A percentile compares a stretch with the other conserved stretches of the same genome.
Evolutionary conservation across 805 yeast species (phyloP).

Genomic region (Ogataea salicorniae): DNA sequence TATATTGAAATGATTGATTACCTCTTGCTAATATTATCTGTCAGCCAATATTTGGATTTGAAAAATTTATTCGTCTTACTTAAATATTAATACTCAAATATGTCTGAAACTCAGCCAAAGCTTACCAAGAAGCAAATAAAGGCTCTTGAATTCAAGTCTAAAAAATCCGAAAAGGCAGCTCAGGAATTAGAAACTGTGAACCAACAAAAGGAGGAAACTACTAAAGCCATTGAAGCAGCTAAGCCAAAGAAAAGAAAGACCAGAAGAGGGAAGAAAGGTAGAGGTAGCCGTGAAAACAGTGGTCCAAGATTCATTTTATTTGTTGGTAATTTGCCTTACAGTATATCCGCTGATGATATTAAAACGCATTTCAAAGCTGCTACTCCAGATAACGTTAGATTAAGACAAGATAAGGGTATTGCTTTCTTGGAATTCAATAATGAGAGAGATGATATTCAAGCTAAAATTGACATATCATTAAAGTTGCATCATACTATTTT

Average conservation of each 20-base stretch:
- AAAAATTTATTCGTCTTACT: too few relatives aligned
- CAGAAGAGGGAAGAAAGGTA: conserved; percentile 72
- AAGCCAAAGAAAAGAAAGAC: conserved; percentile 61
- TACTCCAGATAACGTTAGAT: conserved; percentile 69
- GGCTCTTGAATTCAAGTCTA: conserved; percentile 50
- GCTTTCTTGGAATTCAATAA: conserved; percentile 82
- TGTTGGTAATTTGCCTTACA: conserved; percentile 86
- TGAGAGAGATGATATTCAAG: conserved; percentile 57
- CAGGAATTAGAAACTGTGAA: conserved; percentile 30
- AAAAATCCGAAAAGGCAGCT: conserved; percentile 32
- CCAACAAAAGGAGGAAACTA: conserved; percentile 15
- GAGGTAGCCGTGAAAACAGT: conserved; percentile 34
- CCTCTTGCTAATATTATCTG: too few relatives aligned
- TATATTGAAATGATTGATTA: too few relatives aligned
- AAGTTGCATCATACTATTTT: conserved; percentile 74
- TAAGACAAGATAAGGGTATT: conserved; percentile 82
- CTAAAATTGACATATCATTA: conserved; percentile 79
- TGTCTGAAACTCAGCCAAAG: conserved; percentile 25
- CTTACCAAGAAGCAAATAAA: conserved; percentile 63
- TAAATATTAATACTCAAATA: neutral
- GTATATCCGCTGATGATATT: conserved; percentile 56
- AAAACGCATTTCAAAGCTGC: conserved; percentile 66
- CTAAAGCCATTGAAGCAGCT: conserved; percentile 25
- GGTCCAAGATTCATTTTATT: conserved; percentile 76
- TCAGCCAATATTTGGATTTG: too few relatives aligned